Conservation (phyloP, 495 filamentous ascomycete genomes). For the Trichodelitschia bisporula region DNA sequence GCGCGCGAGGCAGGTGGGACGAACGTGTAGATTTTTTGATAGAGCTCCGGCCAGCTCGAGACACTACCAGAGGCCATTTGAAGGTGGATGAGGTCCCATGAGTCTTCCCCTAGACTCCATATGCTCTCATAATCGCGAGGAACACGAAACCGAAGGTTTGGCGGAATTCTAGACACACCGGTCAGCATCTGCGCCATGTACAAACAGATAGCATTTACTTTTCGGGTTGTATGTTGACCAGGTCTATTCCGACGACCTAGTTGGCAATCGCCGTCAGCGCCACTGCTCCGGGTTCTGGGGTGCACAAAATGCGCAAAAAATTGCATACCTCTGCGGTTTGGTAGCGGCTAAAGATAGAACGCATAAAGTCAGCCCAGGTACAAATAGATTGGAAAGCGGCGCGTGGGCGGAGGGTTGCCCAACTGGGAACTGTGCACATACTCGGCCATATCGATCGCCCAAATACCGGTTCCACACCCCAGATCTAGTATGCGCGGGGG, state of each 20-base stretch:
- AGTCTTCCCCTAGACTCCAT: conserved; percentile 49
- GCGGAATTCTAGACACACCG: conserved; percentile 30
- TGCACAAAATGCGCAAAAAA: not conserved
- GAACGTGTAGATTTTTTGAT: conserved; percentile 40
- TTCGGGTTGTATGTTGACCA: conserved; percentile 58
- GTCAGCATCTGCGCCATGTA: not conserved
- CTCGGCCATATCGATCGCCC: conserved; percentile 73
- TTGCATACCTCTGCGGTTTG: conserved; percentile 22
- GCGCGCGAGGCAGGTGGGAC: conserved; percentile 6
- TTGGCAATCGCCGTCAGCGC: too few relatives aligned
- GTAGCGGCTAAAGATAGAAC: conserved; percentile 29
- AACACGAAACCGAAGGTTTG: conserved; percentile 39
- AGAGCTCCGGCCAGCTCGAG: conserved; percentile 49
- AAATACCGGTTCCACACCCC: conserved; percentile 77
- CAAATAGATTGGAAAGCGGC: too few relatives aligned
- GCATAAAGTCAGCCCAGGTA: too few relatives aligned
- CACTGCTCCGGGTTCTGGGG: not conserved
- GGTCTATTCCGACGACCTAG: conserved; percentile 47
- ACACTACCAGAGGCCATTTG: conserved; percentile 65
- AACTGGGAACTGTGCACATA: conserved; percentile 19
- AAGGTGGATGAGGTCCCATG: conserved; percentile 73
- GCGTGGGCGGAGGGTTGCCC: too few relatives aligned
- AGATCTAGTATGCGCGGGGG: conserved; percentile 38
- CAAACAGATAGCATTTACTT: conserved; percentile 21
- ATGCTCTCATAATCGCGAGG: conserved; percentile 56